Conservation (phyloP, 179 eudicot genomes). For the Gypsophila paniculata region DNA sequence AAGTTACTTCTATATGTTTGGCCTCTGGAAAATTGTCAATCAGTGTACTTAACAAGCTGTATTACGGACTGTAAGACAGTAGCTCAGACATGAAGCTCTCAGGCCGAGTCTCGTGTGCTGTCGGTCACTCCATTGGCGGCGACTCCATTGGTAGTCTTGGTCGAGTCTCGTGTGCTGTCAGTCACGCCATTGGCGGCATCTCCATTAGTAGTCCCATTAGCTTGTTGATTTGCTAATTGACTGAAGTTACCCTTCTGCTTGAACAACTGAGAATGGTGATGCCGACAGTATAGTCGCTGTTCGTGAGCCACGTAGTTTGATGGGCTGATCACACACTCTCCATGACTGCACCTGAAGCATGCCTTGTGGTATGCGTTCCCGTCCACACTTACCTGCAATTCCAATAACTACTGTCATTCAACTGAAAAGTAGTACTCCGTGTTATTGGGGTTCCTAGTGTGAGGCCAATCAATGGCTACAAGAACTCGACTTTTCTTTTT, state of each 20-base stretch:
- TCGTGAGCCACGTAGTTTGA: conserved; percentile 76
- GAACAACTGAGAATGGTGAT: conserved; percentile 69
- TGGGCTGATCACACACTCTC: conserved; percentile 77
- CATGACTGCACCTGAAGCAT: conserved; percentile 69
- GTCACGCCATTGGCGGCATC: no score
- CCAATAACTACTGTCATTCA: neutral
- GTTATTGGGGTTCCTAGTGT: no score
- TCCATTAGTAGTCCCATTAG: conserved; percentile 19
- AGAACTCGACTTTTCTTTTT: neutral
- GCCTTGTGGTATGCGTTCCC: conserved; percentile 60
- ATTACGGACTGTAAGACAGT: neutral
- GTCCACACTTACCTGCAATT: conserved; percentile 53
- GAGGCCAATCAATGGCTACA: neutral
- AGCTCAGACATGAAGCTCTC: neutral
- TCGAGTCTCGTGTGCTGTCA: no score
- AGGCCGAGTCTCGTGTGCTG: conserved; percentile 20
- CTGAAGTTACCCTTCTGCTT: conserved; percentile 75
- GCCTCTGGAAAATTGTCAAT: no score
- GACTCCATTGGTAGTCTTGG: no score
- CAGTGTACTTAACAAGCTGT: no score
- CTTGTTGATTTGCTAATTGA: conserved; percentile 40
- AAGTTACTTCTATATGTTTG: neutral
- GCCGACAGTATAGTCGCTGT: conserved; percentile 64
- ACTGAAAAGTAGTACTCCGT: no score
- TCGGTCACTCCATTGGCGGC: conserved; percentile 17